Base-by-base conservation (phyloP, 2,329 filamentous ascomycete genomes). In the Calonectria leucothoes region DNA sequence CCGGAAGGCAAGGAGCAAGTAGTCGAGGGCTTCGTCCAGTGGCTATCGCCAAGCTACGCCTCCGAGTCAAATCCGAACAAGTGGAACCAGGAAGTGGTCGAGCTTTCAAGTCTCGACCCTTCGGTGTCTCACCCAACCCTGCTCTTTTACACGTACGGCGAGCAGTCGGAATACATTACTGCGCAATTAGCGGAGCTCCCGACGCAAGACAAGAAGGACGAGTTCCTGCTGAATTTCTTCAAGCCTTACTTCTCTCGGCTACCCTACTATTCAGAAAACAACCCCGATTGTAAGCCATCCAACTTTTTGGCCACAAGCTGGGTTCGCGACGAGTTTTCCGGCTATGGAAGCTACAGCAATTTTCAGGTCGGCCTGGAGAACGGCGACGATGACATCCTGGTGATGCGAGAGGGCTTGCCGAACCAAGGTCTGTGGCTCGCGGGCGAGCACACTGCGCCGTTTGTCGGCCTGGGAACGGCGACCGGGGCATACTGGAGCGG, bases 401-500 rank as follows among this genome's bases (percentile, higher is more conserved):
- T 82, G 4, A 90, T 95, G 84, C 86, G 92, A 3, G 85, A 89
- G 49, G 93, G 93, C 0, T 78, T 94, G 76, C 92, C 92, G 0
- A 91, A 91, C 15, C 86, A 91, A 27, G 92, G 94, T 0, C 81
- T 98, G 11, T 98, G 95, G 95, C 88, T 98, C 76, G 95, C 95
- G 0, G 95, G 95, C 0, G 95, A 98, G 85, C 95, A 98, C 85
- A 98, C 95, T 27, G 93, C 95, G 69, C 95, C 96, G 6, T 98
- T 98, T 86, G 92, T 97, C 33, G 95, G 94, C 14, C 84, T 98
- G 74, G 96, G 96, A 0, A 98, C 96, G 6, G 94, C 93, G 15
- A 97, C 95, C 0, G 96, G 96, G 0, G 96, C 96, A 14, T 98
- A 95, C 83, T 98, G 95, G 95, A 95, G 94, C 82, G 96, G 96